These are phyloP conservation scores for Kickxella alabastrina DNA, from an alignment of 192 early-diverging fungal genomes.

Conservation along the genomic window DNA sequence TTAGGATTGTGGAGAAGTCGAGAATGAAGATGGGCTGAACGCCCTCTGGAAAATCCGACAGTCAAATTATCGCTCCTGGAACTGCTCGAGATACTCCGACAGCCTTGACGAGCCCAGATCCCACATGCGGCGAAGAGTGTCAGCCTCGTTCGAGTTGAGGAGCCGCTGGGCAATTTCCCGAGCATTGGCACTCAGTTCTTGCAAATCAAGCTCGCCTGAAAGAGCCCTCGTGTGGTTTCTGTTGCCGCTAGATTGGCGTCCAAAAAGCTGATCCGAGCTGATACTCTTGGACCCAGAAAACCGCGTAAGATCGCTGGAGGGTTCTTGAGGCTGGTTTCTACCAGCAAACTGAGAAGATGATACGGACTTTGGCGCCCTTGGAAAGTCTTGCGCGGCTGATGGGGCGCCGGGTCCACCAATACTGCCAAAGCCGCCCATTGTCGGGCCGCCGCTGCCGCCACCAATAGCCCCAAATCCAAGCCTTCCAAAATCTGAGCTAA, in stretches of 20 bases:
- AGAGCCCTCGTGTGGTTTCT: slow-evolving; percentile 63
- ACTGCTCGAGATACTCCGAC: slow-evolving; percentile 45
- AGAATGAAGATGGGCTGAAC: not conserved
- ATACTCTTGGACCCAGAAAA: slow-evolving; percentile 84
- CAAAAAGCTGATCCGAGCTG: slow-evolving; percentile 91
- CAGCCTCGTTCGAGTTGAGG: slow-evolving; percentile 48
- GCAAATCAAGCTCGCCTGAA: slow-evolving; percentile 61
- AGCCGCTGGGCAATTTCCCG: slow-evolving; percentile 52
- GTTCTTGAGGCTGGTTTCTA: slow-evolving; percentile 13
- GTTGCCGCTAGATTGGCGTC: slow-evolving; percentile 54
- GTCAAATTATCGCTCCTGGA: slow-evolving; percentile 37
- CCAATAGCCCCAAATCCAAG: slow-evolving; percentile 58
- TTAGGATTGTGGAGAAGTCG: not conserved
- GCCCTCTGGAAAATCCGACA: not conserved
- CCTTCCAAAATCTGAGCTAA: slow-evolving; percentile 67
- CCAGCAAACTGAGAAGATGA: slow-evolving; percentile 23
- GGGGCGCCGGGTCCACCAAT: slow-evolving; percentile 56
- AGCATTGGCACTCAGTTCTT: slow-evolving; percentile 51
- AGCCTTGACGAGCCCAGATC: slow-evolving; percentile 38
- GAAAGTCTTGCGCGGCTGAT: not conserved
- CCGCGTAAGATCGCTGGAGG: slow-evolving; percentile 23
- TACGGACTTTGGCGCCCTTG: slow-evolving; percentile 14
- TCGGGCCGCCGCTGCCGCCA: not conserved
- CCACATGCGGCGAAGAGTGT: slow-evolving; percentile 52
- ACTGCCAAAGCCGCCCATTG: slow-evolving; percentile 17